Base-by-base conservation (phyloP, 495 filamentous ascomycete genomes). In the Monascus purpureus region DNA sequence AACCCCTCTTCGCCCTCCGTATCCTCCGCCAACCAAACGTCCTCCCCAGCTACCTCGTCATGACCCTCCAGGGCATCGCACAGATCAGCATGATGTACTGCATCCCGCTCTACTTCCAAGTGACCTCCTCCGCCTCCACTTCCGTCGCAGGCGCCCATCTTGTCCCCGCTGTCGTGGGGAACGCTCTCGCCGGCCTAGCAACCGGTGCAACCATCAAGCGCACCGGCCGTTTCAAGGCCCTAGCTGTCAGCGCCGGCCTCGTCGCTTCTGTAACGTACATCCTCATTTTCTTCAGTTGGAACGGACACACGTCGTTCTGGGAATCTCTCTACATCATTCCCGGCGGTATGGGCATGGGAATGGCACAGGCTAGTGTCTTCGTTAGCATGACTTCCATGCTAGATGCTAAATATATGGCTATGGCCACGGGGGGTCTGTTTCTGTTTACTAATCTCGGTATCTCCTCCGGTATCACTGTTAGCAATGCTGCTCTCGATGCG, bases 81-180 rank as follows among this genome's bases (percentile, higher is more conserved):
- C 77, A 83, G 37, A 36, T 76, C 2, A 43, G 67, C 59, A 60
- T 46, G 61, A 53, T 46, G 35, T 65, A 47, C 38, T 48, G 46
- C 7, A 66, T 81, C 0, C 78, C 78, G 0, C 51, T 83, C 0
- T 83, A 82, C 46, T 82, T 81, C 42, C 73, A 78, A 38, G 65
- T 79, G n/a, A 77, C 73, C 0, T 40, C 56, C 3, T 45, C 57
- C 0, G 61, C 61, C 4, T 72, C 70, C 6, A 65, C 67, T 32
- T 71, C 74, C 1, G 44, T 51, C 0, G 66, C 76, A 0, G 78
- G 77, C 1, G 59, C 60, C 0, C 73, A 79, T 43, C 55, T 83
- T 0, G 51, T 80, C 22, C 76, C 76, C 0, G 70, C 75, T 8
- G 73, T 82, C 1, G 44, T 70, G 1, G 77, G 74, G 4, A 82